Evolutionary conservation across 768 basidiomycete genomes (phyloP).

Genomic region (Erythrobasidium yunnanense): DNA sequence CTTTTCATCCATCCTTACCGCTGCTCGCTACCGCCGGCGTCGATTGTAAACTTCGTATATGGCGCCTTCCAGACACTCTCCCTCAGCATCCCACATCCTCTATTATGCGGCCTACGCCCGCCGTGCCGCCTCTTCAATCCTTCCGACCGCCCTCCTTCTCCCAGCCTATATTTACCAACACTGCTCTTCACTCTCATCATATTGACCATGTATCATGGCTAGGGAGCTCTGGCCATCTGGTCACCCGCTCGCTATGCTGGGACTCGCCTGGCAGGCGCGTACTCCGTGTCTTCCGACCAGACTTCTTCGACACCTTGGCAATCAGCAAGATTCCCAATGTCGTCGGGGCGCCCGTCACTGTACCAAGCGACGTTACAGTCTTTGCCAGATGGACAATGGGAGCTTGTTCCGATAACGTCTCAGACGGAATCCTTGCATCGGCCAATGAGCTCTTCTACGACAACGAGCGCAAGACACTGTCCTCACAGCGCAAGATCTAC

Average conservation of each 20-base stretch:
- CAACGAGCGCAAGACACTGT: not conserved
- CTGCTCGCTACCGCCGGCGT: not conserved
- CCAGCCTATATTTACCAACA: slow-evolving; percentile 3
- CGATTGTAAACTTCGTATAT: slow-evolving; percentile 23
- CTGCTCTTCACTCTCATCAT: slow-evolving; percentile 28
- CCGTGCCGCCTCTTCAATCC: not conserved
- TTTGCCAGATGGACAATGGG: slow-evolving; percentile 16
- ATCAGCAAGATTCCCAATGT: not conserved
- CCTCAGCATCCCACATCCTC: not conserved
- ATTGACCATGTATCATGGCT: slow-evolving; percentile 28
- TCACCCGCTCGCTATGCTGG: slow-evolving; percentile 15
- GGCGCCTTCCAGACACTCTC: not conserved
- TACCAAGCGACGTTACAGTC: not conserved
- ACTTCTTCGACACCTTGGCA: slow-evolving; percentile 12
- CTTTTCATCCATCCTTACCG: slow-evolving; percentile 8
- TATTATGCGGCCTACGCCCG: not conserved
- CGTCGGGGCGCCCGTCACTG: not conserved
- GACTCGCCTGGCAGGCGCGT: slow-evolving; percentile 11
- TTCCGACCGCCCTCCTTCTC: not conserved
- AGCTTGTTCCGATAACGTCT: not conserved
- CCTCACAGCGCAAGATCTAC: not conserved
- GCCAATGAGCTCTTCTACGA: not conserved
- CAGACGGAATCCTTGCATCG: slow-evolving; percentile 6
- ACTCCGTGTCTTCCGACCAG: not conserved
- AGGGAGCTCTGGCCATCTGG: not conserved